Conservation (phyloP, 805 yeast species). For the Wickerhamomyces bisporus region DNA sequence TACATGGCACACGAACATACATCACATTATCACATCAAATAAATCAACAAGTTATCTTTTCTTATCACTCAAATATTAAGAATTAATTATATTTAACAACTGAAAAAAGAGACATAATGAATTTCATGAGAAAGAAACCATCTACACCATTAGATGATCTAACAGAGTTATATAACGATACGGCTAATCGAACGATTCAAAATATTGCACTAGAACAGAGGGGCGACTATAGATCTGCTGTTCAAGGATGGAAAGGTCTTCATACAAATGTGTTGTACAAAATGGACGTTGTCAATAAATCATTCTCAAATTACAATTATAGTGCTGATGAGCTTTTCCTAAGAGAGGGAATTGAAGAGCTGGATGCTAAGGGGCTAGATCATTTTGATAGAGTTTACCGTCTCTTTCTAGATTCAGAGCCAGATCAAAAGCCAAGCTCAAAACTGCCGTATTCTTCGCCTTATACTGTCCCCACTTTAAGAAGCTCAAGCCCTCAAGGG, state of each 20-base stretch:
- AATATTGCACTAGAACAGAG: conserved; percentile 56
- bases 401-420: conserved; percentile 13
- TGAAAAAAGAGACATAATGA: conserved; percentile 28
- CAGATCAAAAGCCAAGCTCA: conserved; percentile 1
- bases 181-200: conserved; percentile 53
- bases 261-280: conserved; percentile 56
- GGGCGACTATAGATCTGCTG: conserved; percentile 46
- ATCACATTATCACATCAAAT: too few species aligned
- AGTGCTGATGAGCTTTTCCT: conserved; percentile 43
- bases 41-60: too few species aligned
- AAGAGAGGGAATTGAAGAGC: conserved; percentile 22
- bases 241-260: conserved; percentile 71
- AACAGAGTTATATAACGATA: conserved; percentile 54
- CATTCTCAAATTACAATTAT: conserved; percentile 27
- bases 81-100: too few species aligned
- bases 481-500: conserved; percentile 21
- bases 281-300: conserved; percentile 47
- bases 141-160: conserved; percentile 55
- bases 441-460: conserved; percentile 4
- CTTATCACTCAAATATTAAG: too few species aligned
- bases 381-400: conserved; percentile 34
- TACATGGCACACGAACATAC: too few species aligned
- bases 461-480: conserved; percentile 20
- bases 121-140: conserved; percentile 52
- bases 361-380: conserved; percentile 23